Conservation (phyloP, 2,329 filamentous ascomycete species). For the Shiraia sp. region DNA sequence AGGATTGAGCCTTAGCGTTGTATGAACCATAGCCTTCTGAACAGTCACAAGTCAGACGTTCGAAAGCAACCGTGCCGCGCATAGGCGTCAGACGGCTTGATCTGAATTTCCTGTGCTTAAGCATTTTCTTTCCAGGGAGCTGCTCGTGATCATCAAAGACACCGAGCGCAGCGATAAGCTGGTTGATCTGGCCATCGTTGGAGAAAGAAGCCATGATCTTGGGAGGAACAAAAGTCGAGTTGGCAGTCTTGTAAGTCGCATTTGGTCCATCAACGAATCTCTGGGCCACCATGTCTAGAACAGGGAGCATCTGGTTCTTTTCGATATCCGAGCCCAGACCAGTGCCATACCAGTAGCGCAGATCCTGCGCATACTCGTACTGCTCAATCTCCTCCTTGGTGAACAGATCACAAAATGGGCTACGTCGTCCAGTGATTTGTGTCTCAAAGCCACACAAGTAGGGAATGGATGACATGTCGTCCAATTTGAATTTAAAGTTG, state of each 20-base stretch:
- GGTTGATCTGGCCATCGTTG: constrained; percentile 68
- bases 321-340: constrained; percentile 61
- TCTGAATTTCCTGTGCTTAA: constrained; percentile 57
- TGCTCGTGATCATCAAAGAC: constrained; percentile 62
- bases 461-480: constrained; percentile 62
- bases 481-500: constrained; percentile 57
- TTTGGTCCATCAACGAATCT: constrained; percentile 59
- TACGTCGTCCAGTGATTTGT: constrained; percentile 64
- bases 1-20: constrained; percentile 40
- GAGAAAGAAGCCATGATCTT: constrained; percentile 64
- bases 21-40: constrained; percentile 5
- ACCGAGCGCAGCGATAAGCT: constrained; percentile 63
- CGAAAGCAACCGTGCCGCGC: constrained; percentile 68
- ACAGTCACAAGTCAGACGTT: constrained; percentile 59
- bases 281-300: constrained; percentile 58
- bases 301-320: constrained; percentile 64
- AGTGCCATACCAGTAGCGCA: constrained; percentile 69
- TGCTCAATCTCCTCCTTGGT: constrained; percentile 63
- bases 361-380: constrained; percentile 70
- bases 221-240: constrained; percentile 55
- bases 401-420: constrained; percentile 66
- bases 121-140: constrained; percentile 54
- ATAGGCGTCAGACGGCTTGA: constrained; percentile 63
- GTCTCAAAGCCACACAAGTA: constrained; percentile 74
- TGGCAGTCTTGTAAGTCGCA: constrained; percentile 54